These are phyloP conservation scores for Penicillium manginii DNA, from an alignment of 495 filamentous ascomycete species.

Conservation along the genomic window DNA sequence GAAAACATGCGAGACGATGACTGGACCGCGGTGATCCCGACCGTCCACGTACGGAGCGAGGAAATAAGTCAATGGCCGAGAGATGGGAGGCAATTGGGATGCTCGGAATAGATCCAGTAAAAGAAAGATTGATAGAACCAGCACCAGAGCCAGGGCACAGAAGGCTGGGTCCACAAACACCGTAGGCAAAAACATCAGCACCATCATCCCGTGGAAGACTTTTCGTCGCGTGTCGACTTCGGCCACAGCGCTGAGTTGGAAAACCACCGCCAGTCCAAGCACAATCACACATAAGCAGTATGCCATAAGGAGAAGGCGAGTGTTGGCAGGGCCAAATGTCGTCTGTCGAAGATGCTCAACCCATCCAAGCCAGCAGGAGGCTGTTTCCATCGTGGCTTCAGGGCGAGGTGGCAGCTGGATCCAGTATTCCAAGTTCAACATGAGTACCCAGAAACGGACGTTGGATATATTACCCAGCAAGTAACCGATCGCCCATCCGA, in stretches of 20 bases:
- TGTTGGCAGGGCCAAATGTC: conserved; percentile 74
- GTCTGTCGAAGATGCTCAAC: conserved; percentile 58
- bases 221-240: conserved; percentile 98
- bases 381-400: conserved; percentile 29
- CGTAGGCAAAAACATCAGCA: conserved; percentile 88
- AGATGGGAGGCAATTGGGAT: conserved; percentile 86
- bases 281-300: conserved; percentile 74
- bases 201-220: conserved; percentile 98
- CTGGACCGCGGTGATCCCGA: conserved; percentile 86
- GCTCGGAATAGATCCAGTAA: conserved; percentile 88
- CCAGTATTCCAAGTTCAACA: conserved; percentile 71
- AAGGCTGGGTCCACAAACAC: conserved; percentile 86
- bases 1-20: conserved; percentile 95
- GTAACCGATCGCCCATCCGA: conserved; percentile 92
- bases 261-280: conserved; percentile 72
- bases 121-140: conserved; percentile 81
- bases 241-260: conserved; percentile 67
- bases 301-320: conserved; percentile 72
- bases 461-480: conserved; percentile 76
- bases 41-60: conserved; percentile 94
- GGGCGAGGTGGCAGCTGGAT: conserved; percentile 67
- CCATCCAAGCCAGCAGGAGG: conserved; percentile 56
- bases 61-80: conserved; percentile 79
- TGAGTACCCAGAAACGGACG: conserved; percentile 68
- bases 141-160: conserved; percentile 71